Evolutionary conservation across 768 basidiomycete genomes (phyloP).

Genomic region (Podaxis rugospora): DNA sequence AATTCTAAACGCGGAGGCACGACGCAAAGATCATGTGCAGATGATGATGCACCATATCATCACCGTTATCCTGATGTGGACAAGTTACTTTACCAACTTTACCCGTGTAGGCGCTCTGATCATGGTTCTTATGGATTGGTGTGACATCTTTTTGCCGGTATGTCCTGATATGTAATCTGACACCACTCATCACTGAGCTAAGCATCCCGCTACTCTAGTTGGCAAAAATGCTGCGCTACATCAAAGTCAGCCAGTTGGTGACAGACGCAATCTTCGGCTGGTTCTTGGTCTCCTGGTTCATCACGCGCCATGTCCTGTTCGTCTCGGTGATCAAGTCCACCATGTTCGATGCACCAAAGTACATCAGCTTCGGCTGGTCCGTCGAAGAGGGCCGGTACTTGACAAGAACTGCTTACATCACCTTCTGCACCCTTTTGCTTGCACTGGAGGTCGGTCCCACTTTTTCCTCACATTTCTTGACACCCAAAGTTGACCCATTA

Average conservation of each 20-base stretch:
- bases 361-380: constrained; percentile 56
- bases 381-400: constrained; percentile 54
- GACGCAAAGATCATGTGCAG: constrained; percentile 88
- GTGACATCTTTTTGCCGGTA: constrained; percentile 90
- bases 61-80: constrained; percentile 70
- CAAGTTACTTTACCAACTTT: constrained; percentile 79
- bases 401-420: constrained; percentile 35
- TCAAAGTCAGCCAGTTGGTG: constrained; percentile 52
- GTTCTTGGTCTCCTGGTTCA: constrained; percentile 88
- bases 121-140: constrained; percentile 91
- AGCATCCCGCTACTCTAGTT: constrained; percentile 39
- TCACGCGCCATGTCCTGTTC: constrained; percentile 87
- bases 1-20: constrained; percentile 89
- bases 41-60: constrained; percentile 97
- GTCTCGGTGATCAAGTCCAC: constrained; percentile 61
- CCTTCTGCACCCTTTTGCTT: constrained; percentile 53
- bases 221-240: constrained; percentile 92
- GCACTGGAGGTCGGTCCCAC: constrained; percentile 54
- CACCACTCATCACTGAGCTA: neutral
- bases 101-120: constrained; percentile 88
- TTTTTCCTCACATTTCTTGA: neutral
- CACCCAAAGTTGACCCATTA: neutral
- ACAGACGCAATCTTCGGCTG: constrained; percentile 74
- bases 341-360: constrained; percentile 42
- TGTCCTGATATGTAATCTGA: constrained; percentile 25